These are phyloP conservation scores for Penicillium freii DNA, from an alignment of 2,329 filamentous ascomycete genomes.

Conservation along the genomic window DNA sequence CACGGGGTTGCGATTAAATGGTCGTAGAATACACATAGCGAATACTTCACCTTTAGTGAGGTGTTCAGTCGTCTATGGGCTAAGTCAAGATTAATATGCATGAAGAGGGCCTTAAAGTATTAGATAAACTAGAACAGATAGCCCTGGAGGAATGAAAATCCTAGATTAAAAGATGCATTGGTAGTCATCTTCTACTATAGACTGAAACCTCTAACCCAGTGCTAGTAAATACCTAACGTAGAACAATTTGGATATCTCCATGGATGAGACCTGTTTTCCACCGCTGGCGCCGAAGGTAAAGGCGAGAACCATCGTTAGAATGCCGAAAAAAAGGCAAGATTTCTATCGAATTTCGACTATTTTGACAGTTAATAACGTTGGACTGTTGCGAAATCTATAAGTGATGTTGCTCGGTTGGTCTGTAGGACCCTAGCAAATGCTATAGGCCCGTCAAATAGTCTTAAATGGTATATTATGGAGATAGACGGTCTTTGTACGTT, in stretches of 20 bases:
- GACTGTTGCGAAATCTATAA: too few species aligned
- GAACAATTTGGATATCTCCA: background rate
- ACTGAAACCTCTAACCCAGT: background rate
- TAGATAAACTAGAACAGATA: background rate
- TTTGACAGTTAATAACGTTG: too few species aligned
- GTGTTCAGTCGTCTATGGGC: background rate
- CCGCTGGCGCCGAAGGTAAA: background rate
- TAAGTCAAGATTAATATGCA: accelerated
- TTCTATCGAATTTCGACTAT: too few species aligned
- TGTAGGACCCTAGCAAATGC: too few species aligned
- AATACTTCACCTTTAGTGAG: background rate
- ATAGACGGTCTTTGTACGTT: too few species aligned
- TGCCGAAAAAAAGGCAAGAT: too few species aligned
- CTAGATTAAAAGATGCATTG: background rate
- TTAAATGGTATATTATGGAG: too few species aligned
- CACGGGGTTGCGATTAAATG: background rate
- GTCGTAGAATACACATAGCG: background rate
- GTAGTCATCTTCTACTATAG: background rate
- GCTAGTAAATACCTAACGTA: background rate
- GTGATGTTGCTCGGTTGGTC: too few species aligned
- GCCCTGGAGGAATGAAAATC: background rate
- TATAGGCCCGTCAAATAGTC: too few species aligned
- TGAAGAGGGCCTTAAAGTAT: background rate
- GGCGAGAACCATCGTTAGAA: background rate
- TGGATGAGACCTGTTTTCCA: background rate